A percentile compares a stretch with the other conserved stretches of the same genome.
These are phyloP conservation scores for Rhexocercosporidium sp. DNA, from an alignment of 2,329 filamentous ascomycete species.

Conservation along the genomic window DNA sequence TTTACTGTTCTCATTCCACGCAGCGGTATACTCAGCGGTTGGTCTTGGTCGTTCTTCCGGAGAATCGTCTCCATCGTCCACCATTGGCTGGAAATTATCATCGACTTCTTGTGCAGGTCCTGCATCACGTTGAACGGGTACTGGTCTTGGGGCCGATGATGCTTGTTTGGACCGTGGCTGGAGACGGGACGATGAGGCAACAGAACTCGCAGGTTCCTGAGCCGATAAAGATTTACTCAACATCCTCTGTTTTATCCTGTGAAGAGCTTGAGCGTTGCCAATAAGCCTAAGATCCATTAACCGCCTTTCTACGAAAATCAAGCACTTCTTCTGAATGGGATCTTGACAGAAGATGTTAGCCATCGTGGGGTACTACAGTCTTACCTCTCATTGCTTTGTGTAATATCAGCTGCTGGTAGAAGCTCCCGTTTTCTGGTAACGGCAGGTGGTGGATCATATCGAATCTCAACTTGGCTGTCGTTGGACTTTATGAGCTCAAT, in stretches of 20 bases:
- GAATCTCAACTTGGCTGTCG: conserved; percentile 35
- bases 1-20: conserved; percentile 18
- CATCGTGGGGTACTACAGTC: neutral
- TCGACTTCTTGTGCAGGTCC: neutral
- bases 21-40: conserved; percentile 18
- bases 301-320: neutral
- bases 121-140: neutral
- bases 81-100: neutral
- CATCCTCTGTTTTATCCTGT: neutral
- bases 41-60: conserved; percentile 9
- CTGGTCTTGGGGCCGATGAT: neutral
- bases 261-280: neutral
- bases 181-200: neutral
- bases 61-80: neutral
- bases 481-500: conserved; percentile 40
- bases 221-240: neutral
- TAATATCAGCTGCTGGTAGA: conserved; percentile 28
- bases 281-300: neutral
- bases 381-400: conserved; percentile 22
- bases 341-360: neutral
- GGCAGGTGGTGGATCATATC: conserved; percentile 19
- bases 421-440: conserved; percentile 15
- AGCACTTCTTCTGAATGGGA: neutral
- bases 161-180: conserved; percentile 11
- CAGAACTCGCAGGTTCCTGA: neutral